Conservation (phyloP, 306 rosid genomes). For the Fragaria ananassa region DNA sequence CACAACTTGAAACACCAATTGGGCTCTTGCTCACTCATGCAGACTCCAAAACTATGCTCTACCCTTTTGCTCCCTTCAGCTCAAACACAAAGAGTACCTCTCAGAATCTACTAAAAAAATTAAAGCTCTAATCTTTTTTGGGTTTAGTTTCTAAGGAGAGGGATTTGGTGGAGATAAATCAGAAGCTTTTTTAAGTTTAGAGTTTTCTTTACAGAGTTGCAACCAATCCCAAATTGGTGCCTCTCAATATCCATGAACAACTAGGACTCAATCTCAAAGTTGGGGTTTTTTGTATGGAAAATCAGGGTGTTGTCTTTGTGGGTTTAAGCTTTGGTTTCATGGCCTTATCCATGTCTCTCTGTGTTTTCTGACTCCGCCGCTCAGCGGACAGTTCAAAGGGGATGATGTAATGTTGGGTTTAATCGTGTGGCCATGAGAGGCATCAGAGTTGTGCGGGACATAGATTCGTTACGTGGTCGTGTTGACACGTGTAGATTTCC, state of each 20-base stretch:
- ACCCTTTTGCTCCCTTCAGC: constrained; percentile 7
- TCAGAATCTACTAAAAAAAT: background rate
- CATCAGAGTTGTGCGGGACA: background rate
- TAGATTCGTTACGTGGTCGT: background rate
- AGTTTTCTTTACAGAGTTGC: constrained; percentile 7
- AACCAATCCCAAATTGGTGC: constrained; percentile 13
- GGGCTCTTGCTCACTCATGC: constrained; percentile 71
- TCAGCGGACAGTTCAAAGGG: constrained; percentile 27
- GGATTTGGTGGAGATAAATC: constrained; percentile 4
- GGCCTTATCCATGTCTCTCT: constrained; percentile 27
- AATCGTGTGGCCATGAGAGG: constrained; percentile 7
- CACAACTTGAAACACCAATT: constrained; percentile 52
- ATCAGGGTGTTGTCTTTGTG: background rate
- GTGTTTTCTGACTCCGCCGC: constrained; percentile 1
- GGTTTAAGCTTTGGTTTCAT: constrained; percentile 14
- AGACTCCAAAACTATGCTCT: constrained; percentile 37
- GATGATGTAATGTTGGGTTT: background rate
- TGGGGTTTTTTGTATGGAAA: background rate
- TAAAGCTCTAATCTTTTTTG: background rate
- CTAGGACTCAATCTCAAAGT: background rate
- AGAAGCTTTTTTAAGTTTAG: background rate
- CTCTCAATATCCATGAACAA: constrained; percentile 11
- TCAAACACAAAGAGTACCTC: constrained; percentile 15
- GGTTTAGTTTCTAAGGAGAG: background rate
- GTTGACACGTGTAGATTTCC: background rate